Conservation (phyloP, 768 basidiomycete species). For the Lactifluus volemus region DNA sequence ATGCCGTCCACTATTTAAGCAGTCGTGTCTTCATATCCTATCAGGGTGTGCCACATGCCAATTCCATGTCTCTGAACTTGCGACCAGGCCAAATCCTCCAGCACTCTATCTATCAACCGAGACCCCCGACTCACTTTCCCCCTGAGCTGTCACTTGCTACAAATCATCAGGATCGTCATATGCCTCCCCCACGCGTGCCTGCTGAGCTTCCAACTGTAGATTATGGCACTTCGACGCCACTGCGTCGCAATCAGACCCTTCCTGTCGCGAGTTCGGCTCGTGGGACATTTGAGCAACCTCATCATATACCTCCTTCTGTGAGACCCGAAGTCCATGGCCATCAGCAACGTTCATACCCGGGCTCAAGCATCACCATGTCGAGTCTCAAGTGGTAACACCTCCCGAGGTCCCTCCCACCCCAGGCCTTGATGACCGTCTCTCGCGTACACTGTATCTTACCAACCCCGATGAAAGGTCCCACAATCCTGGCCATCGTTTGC, state of each 20-base stretch:
- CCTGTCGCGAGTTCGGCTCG: neutral
- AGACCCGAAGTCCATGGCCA: neutral
- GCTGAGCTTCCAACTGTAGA: neutral
- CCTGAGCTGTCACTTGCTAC: conserved; percentile 3
- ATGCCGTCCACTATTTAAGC: neutral
- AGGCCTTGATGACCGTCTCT: neutral
- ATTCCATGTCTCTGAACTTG: conserved; percentile 23
- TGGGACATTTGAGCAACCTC: conserved; percentile 1
- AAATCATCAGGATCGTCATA: conserved; percentile 7
- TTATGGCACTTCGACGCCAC: neutral
- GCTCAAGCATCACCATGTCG: neutral
- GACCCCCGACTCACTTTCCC: conserved; percentile 9
- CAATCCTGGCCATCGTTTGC: neutral
- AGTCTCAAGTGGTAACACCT: neutral
- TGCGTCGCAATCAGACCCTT: conserved; percentile 13
- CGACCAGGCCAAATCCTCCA: conserved; percentile 28
- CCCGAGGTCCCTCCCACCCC: neutral
- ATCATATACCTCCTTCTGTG: neutral
- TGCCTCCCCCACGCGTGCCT: neutral
- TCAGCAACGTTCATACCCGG: neutral
- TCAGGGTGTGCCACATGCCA: conserved; percentile 12
- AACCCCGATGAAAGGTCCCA: conserved; percentile 5
- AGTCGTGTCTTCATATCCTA: neutral
- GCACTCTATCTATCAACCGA: conserved; percentile 17
- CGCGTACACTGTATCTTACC: conserved; percentile 13